Percentiles rank a stretch among this genome's conserved stretches.
Conservation (phyloP, 495 filamentous ascomycete species). For the Barbatosphaeria neglecta region DNA sequence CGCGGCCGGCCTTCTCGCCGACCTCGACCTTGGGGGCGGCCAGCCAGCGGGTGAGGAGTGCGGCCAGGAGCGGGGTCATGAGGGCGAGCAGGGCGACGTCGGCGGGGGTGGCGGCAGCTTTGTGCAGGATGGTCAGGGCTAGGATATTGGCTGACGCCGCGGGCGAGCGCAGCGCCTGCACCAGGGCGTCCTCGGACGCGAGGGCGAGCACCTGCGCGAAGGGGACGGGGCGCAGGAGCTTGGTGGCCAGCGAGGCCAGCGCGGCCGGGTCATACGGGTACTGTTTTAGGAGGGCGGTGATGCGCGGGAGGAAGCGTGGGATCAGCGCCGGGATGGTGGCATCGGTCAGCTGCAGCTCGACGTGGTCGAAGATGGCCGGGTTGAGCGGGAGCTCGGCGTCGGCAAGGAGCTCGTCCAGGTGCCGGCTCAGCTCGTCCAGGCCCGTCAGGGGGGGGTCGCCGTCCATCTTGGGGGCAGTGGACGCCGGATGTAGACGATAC, state of each 20-base stretch:
- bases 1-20: constrained; percentile 52
- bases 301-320: constrained; percentile 33
- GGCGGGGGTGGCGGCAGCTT: constrained; percentile 47
- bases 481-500: neutral
- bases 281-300: constrained; percentile 35
- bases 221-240: constrained; percentile 38
- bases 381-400: constrained; percentile 25
- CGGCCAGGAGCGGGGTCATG: constrained; percentile 47
- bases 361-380: constrained; percentile 39
- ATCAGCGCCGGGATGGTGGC: constrained; percentile 36
- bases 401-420: constrained; percentile 33
- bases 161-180: constrained; percentile 45
- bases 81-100: constrained; percentile 60
- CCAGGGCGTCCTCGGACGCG: constrained; percentile 40
- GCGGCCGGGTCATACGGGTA: constrained; percentile 39
- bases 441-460: constrained; percentile 24
- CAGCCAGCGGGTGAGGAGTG: constrained; percentile 61
- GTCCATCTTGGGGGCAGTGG: constrained; percentile 10
- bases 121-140: constrained; percentile 57
- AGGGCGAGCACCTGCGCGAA: constrained; percentile 42
- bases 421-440: constrained; percentile 35
- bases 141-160: constrained; percentile 57
- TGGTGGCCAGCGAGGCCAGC: constrained; percentile 37
- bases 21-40: constrained; percentile 58
- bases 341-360: constrained; percentile 42